phyloP scores from a whole-genome alignment of 2,329 filamentous ascomycete species.

The Aspergillus costaricaensis region DNA sequence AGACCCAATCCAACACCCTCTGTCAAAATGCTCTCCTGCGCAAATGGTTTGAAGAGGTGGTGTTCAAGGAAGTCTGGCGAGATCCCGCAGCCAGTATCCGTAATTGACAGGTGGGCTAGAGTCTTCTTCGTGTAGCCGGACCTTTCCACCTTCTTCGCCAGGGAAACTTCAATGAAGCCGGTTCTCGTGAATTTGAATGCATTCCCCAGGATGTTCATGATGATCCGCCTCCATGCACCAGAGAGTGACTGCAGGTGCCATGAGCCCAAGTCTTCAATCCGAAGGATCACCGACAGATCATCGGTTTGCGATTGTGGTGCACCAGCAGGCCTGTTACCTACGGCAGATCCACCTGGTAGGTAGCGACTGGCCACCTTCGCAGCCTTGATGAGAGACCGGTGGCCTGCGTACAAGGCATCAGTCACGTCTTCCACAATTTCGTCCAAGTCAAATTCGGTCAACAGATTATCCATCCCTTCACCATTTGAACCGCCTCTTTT shows the following conservation, averaged over 20 bases:
- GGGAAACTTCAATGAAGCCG: constrained; percentile 35
- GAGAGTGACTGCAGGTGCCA: constrained; percentile 35
- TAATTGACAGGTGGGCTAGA: constrained; percentile 47
- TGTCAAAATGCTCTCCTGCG: constrained; percentile 61
- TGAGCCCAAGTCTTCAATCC: constrained; percentile 28
- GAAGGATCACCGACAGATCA: constrained; percentile 31
- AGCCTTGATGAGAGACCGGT: constrained; percentile 17
- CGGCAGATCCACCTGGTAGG: constrained; percentile 13
- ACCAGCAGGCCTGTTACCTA: constrained; percentile 6
- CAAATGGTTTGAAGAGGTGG: constrained; percentile 62
- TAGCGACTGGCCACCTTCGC: constrained; percentile 17
- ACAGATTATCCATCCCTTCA: constrained; percentile 25
- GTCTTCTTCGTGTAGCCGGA: constrained; percentile 13
- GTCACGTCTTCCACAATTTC: constrained; percentile 34
- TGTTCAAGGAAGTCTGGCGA: constrained; percentile 59
- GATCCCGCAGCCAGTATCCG: constrained; percentile 67
- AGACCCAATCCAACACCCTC: constrained; percentile 66
- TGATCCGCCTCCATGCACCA: constrained; percentile 36
- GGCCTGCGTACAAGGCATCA: constrained; percentile 31
- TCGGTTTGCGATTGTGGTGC: constrained; percentile 3
- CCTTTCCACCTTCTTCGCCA: constrained; percentile 21
- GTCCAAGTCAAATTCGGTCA: constrained; percentile 36
- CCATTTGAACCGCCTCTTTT: constrained; percentile 7
- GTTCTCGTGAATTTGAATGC: constrained; percentile 40
- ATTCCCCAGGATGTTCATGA: constrained; percentile 43